These are phyloP conservation scores for Yamadazyma membranifaciens DNA, from an alignment of 1,139 yeast genomes.

Conservation along the genomic window DNA sequence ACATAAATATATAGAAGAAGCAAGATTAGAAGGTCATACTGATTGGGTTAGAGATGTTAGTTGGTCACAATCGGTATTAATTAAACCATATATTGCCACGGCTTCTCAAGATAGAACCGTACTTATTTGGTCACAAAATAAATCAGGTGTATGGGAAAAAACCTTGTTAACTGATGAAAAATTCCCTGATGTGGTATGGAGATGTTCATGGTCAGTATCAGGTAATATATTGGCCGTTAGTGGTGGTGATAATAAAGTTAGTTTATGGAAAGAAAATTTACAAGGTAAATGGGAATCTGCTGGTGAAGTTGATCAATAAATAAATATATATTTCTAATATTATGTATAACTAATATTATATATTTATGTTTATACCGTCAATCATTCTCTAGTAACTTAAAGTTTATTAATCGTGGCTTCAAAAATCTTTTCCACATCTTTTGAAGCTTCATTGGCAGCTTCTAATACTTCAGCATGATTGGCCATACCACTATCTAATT, in stretches of 20 bases:
- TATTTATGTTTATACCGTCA: no score
- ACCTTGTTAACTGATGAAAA: conserved; percentile 70
- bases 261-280: conserved; percentile 93
- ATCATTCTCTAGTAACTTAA: no score
- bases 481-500: conserved; percentile 76
- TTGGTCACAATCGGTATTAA: conserved; percentile 91
- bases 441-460: conserved; percentile 76
- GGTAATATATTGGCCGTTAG: conserved; percentile 95
- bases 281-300: conserved; percentile 97
- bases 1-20: conserved; percentile 68
- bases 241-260: conserved; percentile 94
- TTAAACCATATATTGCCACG: conserved; percentile 91
- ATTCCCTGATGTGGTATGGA: conserved; percentile 97
- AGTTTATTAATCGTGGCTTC: conserved; percentile 53
- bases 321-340: neutral
- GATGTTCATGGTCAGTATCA: conserved; percentile 95
- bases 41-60: conserved; percentile 99
- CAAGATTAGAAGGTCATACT: conserved; percentile 80
- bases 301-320: conserved; percentile 82
- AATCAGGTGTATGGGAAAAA: conserved; percentile 75
- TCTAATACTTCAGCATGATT: conserved; percentile 86
- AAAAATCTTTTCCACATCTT: conserved; percentile 71
- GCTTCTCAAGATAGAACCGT: conserved; percentile 97
- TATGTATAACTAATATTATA: neutral
- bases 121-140: conserved; percentile 83